Percentiles rank a stretch among this genome's conserved stretches.
Evolutionary conservation across 768 basidiomycete genomes (phyloP).

Genomic region (Trametes coccinea): DNA sequence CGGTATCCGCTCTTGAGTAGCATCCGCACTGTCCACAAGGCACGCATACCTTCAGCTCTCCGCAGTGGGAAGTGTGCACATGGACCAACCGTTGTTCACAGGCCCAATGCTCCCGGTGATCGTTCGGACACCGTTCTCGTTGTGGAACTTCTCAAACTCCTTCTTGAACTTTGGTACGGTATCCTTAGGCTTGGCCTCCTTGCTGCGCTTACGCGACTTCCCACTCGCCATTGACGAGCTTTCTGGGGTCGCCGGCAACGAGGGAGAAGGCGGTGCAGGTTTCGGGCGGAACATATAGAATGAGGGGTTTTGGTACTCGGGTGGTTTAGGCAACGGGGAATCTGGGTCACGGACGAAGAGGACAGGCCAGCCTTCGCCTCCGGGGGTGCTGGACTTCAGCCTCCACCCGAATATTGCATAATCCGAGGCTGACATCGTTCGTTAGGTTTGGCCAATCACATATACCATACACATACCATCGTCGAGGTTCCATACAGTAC

Average conservation of each 20-base stretch:
- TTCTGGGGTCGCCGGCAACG: slow-evolving; percentile 33
- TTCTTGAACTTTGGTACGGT: slow-evolving; percentile 65
- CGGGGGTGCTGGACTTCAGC: slow-evolving; percentile 43
- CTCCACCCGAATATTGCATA: slow-evolving; percentile 86
- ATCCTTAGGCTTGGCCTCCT: slow-evolving; percentile 40
- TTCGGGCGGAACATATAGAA: slow-evolving; percentile 59
- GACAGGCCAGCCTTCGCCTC: slow-evolving; percentile 43
- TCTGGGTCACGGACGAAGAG: slow-evolving; percentile 65
- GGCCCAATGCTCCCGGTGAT: slow-evolving; percentile 90
- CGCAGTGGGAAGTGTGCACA: slow-evolving; percentile 3
- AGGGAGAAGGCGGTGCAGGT: slow-evolving; percentile 29
- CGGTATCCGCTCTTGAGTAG: slow-evolving; percentile 89
- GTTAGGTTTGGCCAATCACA: background rate
- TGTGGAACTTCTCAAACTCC: slow-evolving; percentile 84
- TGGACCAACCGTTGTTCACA: slow-evolving; percentile 72
- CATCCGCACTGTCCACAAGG: slow-evolving; percentile 70
- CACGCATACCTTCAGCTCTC: background rate
- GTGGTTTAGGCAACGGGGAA: slow-evolving; percentile 55
- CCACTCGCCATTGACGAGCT: slow-evolving; percentile 34
- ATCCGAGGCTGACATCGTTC: slow-evolving; percentile 62
- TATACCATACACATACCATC: slow-evolving; percentile 55
- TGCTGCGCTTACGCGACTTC: slow-evolving; percentile 42
- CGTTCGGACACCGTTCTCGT: slow-evolving; percentile 90
- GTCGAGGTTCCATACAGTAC: slow-evolving; percentile 81
- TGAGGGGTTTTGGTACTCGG: slow-evolving; percentile 67